A percentile compares a stretch with the other conserved stretches of the same genome.
Conservation (phyloP, 352 stramenopile species). For the Phytophthora pseudosyringae region DNA sequence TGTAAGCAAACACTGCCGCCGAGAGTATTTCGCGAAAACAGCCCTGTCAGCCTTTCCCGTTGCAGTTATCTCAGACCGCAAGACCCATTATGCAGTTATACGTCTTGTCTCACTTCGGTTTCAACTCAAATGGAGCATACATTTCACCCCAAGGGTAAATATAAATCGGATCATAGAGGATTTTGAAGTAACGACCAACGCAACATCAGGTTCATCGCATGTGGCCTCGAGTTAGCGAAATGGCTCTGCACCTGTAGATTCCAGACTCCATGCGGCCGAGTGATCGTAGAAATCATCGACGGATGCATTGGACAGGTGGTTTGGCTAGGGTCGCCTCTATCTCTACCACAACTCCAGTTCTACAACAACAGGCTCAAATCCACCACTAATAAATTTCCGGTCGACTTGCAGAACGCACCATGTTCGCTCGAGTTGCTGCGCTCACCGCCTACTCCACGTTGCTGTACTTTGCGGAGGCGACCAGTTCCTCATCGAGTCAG, state of each 20-base stretch:
- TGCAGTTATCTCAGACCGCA: slow-evolving; percentile 5
- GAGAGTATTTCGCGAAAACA: slow-evolving; percentile 30
- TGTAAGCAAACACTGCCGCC: slow-evolving; percentile 12
- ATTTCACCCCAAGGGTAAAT: not conserved
- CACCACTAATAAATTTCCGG: slow-evolving; percentile 11
- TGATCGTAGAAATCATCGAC: slow-evolving; percentile 15
- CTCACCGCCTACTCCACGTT: slow-evolving; percentile 1
- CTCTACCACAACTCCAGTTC: slow-evolving; percentile 4
- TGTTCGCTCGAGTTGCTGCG: slow-evolving; percentile 11
- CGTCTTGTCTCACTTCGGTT: not conserved
- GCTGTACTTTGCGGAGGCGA: not conserved
- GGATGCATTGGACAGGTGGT: slow-evolving; percentile 15
- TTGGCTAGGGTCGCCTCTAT: not conserved
- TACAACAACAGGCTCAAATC: slow-evolving; percentile 18
- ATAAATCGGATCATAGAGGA: not conserved
- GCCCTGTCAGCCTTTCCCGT: slow-evolving; percentile 15
- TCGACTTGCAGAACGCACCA: slow-evolving; percentile 5
- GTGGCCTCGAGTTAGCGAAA: slow-evolving; percentile 9
- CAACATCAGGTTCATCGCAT: slow-evolving; percentile 7
- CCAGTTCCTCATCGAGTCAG: slow-evolving; percentile 18
- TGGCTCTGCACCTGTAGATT: slow-evolving; percentile 10
- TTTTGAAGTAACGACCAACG: slow-evolving; percentile 25
- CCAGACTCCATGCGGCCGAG: not conserved
- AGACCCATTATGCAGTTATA: not conserved
- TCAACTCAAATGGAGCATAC: not conserved